phyloP scores from a whole-genome alignment of 768 basidiomycete genomes.

The Hortiboletus campestris region DNA sequence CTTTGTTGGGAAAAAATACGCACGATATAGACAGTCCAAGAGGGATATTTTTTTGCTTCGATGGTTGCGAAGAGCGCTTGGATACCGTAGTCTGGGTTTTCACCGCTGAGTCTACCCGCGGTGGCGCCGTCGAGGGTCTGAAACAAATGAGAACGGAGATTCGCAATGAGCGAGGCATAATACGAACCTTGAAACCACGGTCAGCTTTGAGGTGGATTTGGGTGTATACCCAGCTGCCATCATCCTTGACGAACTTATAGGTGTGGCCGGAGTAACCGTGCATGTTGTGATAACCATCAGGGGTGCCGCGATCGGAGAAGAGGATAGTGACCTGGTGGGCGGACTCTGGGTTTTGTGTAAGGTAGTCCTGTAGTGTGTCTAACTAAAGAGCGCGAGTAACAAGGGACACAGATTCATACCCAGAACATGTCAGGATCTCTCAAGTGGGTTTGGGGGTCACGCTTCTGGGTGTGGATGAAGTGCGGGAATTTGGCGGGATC shows the following conservation, averaged over 20 bases:
- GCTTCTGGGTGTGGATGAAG: conserved; percentile 93
- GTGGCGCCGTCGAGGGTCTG: conserved; percentile 70
- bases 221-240: conserved; percentile 82
- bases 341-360: conserved; percentile 84
- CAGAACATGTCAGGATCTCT: conserved; percentile 87
- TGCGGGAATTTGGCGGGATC: conserved; percentile 90
- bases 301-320: conserved; percentile 94
- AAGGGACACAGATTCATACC: conserved; percentile 38
- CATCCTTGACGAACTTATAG: conserved; percentile 81
- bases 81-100: conserved; percentile 84
- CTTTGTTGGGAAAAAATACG: conserved; percentile 24
- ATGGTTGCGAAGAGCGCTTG: conserved; percentile 79
- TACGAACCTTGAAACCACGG: conserved; percentile 72
- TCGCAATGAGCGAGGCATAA: neutral
- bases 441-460: conserved; percentile 87
- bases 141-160: conserved; percentile 5
- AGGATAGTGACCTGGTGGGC: conserved; percentile 88
- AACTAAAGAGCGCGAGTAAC: neutral
- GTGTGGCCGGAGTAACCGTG: conserved; percentile 96
- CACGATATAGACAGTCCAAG: conserved; percentile 87
- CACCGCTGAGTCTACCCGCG: conserved; percentile 63
- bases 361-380: conserved; percentile 64
- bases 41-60: conserved; percentile 74
- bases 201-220: conserved; percentile 82
- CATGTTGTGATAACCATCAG: conserved; percentile 81